Conservation (phyloP, 1,284 basidiomycete genomes). For the Tylopilus sp. region DNA sequence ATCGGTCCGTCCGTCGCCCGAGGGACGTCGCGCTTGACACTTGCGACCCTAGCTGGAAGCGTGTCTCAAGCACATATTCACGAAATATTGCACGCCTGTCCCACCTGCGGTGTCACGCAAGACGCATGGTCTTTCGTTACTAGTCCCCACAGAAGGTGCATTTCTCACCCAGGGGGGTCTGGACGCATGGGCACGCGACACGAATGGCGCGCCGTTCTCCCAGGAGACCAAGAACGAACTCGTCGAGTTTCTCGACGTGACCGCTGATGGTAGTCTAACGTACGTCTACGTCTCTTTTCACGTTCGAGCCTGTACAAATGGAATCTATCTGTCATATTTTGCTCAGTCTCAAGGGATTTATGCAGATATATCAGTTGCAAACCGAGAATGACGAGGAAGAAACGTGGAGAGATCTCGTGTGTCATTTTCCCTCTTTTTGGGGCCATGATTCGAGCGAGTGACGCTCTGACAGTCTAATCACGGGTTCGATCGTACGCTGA, state of each 20-base stretch:
- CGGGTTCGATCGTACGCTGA: slow-evolving; percentile 66
- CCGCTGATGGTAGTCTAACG: slow-evolving; percentile 69
- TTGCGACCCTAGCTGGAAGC: slow-evolving; percentile 46
- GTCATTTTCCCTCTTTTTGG: slow-evolving; percentile 20
- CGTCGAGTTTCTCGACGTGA: slow-evolving; percentile 69
- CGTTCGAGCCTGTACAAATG: background rate
- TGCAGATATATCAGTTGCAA: slow-evolving; percentile 77
- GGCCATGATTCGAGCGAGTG: background rate
- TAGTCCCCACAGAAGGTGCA: slow-evolving; percentile 54
- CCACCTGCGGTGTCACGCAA: slow-evolving; percentile 23
- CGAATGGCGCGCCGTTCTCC: slow-evolving; percentile 70
- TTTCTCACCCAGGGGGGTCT: slow-evolving; percentile 56
- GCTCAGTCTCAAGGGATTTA: slow-evolving; percentile 66
- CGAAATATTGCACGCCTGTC: slow-evolving; percentile 64
- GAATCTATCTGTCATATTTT: slow-evolving; percentile 6
- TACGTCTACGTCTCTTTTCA: slow-evolving; percentile 36
- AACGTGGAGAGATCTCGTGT: slow-evolving; percentile 74
- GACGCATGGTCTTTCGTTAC: slow-evolving; percentile 25
- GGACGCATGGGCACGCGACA: slow-evolving; percentile 71
- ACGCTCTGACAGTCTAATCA: slow-evolving; percentile 52
- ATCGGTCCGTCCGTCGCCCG: background rate
- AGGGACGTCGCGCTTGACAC: background rate
- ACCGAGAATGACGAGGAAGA: slow-evolving; percentile 79
- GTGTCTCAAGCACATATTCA: slow-evolving; percentile 67
- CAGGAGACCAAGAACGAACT: slow-evolving; percentile 75